A percentile compares a stretch with the other conserved stretches of the same genome.
Conservation (phyloP, 2,329 filamentous ascomycete genomes). For the Diaporthe vexans region DNA sequence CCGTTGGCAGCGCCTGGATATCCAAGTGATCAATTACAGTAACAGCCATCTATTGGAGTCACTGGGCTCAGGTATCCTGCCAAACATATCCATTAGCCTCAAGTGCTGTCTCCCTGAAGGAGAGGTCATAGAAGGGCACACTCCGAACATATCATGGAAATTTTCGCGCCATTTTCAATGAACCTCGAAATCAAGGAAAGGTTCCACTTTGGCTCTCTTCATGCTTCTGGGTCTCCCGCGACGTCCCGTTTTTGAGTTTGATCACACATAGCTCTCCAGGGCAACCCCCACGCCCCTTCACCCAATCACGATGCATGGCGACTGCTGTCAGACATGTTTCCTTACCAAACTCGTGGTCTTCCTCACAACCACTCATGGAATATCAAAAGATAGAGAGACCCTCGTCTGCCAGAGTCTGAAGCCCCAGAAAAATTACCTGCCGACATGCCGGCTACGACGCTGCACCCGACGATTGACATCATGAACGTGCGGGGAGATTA, state of each 20-base stretch:
- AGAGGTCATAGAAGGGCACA: not conserved
- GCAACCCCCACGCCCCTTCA: not conserved
- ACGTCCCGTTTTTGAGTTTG: not conserved
- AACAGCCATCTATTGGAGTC: not conserved
- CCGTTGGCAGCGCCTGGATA: too few relatives aligned
- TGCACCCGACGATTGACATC: slow-evolving; percentile 14
- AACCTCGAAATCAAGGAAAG: not conserved
- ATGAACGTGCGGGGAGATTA: slow-evolving; percentile 29
- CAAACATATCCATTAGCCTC: not conserved
- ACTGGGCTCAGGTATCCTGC: not conserved
- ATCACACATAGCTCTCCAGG: not conserved
- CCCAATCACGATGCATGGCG: not conserved
- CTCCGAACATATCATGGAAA: not conserved
- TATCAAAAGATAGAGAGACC: too few relatives aligned
- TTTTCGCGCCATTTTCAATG: not conserved
- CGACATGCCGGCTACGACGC: slow-evolving; percentile 20
- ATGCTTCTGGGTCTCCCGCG: not conserved
- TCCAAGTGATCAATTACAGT: not conserved
- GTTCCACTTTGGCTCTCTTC: not conserved
- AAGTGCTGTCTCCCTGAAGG: not conserved
- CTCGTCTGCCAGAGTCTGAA: not conserved
- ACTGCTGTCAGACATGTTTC: not conserved
- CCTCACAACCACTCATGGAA: not conserved
- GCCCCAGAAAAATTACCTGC: not conserved
- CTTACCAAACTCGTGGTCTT: too few relatives aligned